Evolutionary conservation across 352 stramenopile genomes (phyloP), one percentile per base, ranked within the genome.

Genomic region (Phytophthora capsici): DNA sequence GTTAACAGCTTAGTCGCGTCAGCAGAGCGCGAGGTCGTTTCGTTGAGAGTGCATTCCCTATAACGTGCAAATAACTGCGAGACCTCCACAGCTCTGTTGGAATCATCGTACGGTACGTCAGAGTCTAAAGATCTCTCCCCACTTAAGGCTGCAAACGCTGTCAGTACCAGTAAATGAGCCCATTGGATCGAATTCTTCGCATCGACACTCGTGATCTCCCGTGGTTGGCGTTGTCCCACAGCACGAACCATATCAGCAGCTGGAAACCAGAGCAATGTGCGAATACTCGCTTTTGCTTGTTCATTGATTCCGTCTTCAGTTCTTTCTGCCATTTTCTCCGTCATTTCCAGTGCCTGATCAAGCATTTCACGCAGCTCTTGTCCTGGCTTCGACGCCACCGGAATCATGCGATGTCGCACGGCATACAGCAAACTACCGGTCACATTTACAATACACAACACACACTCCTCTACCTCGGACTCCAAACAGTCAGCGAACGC

Each of bases 391-490:
- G 54, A 53, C 17, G 59, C 37, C 8, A 44, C 26, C 19, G 40
- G 45, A 4, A 66, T 13, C n/a, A 40, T 22, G 25, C 20, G 49
- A 20, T 67, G 46, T 1, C 52, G 60, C 4, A 43, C 32, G 2
- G 64, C 23, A 48, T 78, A 62, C 26, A 78, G 23, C 23, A 85
- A 65, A 63, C 44, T 73, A 0, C 72, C 67, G 13, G 69, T 70
- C 19, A 80, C 71, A 30, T 86, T 84, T 3, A 82, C 75, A 41
- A 75, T 22, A 13, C 61, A 61, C 48, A 84, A 34, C 3, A 86
- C 59, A 19, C 72, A 73, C 40, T 72, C 73, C 25, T 86, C 75
- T n/a, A 86, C 37, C 48, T 84, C 52, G 6, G 49, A 68, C 23
- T 71, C 69, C 25, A 82, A 44, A 14, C 17, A 52, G n/a, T 48